Percentiles rank a stretch among this genome's conserved stretches.
These are phyloP conservation scores for Porogramme epimiltina DNA, from an alignment of 1,284 basidiomycete species.

Conservation along the genomic window DNA sequence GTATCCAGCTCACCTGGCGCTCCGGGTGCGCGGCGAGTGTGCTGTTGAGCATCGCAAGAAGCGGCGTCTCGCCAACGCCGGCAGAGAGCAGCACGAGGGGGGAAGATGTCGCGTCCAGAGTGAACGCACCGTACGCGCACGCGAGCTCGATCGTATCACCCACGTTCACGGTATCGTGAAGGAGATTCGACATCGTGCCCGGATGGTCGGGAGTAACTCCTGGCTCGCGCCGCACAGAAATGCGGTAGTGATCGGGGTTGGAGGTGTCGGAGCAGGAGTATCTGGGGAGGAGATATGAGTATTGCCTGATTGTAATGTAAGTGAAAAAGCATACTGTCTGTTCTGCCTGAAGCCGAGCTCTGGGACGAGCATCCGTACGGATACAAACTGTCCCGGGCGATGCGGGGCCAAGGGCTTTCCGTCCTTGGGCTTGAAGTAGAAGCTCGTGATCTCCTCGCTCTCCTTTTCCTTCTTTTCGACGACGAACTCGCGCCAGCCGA, in stretches of 20 bases:
- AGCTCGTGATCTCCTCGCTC: conserved; percentile 28
- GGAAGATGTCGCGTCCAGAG: conserved; percentile 24
- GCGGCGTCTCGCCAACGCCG: conserved; percentile 29
- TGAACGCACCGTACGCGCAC: conserved; percentile 30
- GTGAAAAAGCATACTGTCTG: conserved; percentile 19
- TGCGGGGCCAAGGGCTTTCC: conserved; percentile 21
- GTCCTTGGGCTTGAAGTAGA: conserved; percentile 29
- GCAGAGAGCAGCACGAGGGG: conserved; percentile 30
- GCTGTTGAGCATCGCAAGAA: conserved; percentile 28
- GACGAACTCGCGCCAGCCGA: conserved; percentile 27
- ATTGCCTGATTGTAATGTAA: too few relatives aligned
- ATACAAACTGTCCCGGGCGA: conserved; percentile 29
- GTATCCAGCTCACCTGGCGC: conserved; percentile 26
- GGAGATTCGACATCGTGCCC: conserved; percentile 28
- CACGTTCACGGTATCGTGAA: conserved; percentile 24
- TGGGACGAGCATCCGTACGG: conserved; percentile 23
- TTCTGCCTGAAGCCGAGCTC: conserved; percentile 23
- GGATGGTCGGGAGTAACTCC: conserved; percentile 18
- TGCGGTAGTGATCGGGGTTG: conserved; percentile 25
- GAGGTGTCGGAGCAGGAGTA: conserved; percentile 28
- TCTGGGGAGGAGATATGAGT: conserved; percentile 2
- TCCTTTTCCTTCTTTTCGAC: conserved; percentile 25
- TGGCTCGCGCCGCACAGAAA: conserved; percentile 29
- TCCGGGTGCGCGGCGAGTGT: conserved; percentile 14
- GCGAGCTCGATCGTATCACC: conserved; percentile 27